phyloP scores from a whole-genome alignment of 2,329 filamentous ascomycete species.

The Elsinoe arachidis region DNA sequence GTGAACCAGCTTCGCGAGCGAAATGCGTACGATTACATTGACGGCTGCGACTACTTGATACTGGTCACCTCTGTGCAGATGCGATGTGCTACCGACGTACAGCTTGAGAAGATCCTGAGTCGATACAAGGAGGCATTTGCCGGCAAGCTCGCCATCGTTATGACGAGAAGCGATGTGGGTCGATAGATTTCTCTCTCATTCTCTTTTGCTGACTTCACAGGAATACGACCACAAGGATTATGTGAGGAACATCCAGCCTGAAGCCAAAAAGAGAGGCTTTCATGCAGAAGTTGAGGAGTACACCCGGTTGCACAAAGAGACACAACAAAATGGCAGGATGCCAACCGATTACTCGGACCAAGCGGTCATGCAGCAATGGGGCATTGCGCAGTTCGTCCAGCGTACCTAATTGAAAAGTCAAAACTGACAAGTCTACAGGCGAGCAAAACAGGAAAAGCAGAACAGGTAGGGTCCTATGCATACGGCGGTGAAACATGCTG shows the following conservation, averaged over 20 bases:
- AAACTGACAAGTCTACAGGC: too few relatives aligned
- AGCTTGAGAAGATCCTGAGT: slow-evolving; percentile 16
- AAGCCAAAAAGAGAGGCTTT: neutral
- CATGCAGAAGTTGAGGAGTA: neutral
- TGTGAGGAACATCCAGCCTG: neutral
- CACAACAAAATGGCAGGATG: too few relatives aligned
- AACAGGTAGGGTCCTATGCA: neutral
- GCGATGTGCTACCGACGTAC: slow-evolving; percentile 18
- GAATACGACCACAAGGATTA: neutral
- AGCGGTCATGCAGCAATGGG: too few relatives aligned
- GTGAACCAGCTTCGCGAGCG: slow-evolving; percentile 19
- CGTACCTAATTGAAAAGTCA: too few relatives aligned
- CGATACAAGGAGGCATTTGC: slow-evolving; percentile 19
- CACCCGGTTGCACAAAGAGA: neutral
- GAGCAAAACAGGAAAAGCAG: neutral
- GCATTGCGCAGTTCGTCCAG: too few relatives aligned
- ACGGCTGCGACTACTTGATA: slow-evolving; percentile 20
- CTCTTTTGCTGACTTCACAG: neutral
- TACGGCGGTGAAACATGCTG: too few relatives aligned
- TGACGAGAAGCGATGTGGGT: slow-evolving; percentile 19
- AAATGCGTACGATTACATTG: slow-evolving; percentile 17
- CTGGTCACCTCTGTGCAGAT: slow-evolving; percentile 16
- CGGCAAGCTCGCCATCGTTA: slow-evolving; percentile 19
- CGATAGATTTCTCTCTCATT: neutral
- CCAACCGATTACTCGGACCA: too few relatives aligned